Conservation (phyloP, 768 basidiomycete genomes). For the Dentipellis fragilis region DNA sequence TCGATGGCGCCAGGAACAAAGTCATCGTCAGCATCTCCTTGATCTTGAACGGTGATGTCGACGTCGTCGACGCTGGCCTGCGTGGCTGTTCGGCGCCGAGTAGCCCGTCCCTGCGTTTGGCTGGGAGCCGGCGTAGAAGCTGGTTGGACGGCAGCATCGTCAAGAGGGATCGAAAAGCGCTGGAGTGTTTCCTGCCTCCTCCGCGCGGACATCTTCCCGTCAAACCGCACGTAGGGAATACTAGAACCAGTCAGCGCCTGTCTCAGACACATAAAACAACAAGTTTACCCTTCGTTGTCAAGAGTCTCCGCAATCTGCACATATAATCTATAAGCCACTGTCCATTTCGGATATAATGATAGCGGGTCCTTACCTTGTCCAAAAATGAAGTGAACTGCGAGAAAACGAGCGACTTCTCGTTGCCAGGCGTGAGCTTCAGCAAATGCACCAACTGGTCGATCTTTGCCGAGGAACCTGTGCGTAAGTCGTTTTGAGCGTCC, state of each 20-base stretch:
- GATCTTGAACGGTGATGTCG: neutral
- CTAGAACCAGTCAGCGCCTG: conserved; percentile 25
- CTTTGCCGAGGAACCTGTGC: conserved; percentile 66
- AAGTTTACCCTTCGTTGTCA: conserved; percentile 49
- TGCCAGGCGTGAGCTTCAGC: conserved; percentile 52
- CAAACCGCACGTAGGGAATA: conserved; percentile 72
- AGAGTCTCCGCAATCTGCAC: conserved; percentile 59
- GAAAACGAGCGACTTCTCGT: conserved; percentile 80
- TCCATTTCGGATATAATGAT: neutral
- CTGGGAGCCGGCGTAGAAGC: conserved; percentile 6
- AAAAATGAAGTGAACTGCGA: conserved; percentile 85
- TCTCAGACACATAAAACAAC: neutral
- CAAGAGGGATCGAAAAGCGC: conserved; percentile 61
- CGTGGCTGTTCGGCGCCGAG: neutral
- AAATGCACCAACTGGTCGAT: conserved; percentile 74
- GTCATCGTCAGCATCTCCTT: conserved; percentile 24
- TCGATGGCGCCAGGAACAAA: conserved; percentile 20
- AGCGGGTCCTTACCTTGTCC: conserved; percentile 45
- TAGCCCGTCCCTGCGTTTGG: conserved; percentile 4
- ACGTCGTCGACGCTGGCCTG: conserved; percentile 6
- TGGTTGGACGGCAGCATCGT: conserved; percentile 10
- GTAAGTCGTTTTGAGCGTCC: conserved; percentile 23
- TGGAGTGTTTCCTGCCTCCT: conserved; percentile 70
- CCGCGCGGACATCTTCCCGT: conserved; percentile 78
- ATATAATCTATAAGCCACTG: neutral